Evolutionary conservation across 768 basidiomycete genomes (phyloP).

Genomic region (Mrakia frigida): DNA sequence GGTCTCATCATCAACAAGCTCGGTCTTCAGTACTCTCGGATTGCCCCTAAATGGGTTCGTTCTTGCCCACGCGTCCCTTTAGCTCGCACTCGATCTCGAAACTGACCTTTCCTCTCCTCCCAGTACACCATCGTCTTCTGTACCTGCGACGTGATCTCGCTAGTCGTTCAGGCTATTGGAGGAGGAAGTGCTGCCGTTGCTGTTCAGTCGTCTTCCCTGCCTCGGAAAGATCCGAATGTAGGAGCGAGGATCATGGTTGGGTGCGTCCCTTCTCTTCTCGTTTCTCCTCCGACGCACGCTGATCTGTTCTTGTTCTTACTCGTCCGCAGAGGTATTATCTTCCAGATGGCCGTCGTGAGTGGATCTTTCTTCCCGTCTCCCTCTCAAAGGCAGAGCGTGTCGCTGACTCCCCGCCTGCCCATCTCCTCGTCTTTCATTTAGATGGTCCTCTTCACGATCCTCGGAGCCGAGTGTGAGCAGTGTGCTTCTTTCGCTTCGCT

Average conservation of each 20-base stretch:
- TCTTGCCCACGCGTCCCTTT: neutral
- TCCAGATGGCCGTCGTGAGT: constrained; percentile 21
- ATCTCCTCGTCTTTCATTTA: no score
- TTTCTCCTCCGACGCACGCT: neutral
- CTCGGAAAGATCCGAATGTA: constrained; percentile 6
- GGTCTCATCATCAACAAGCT: constrained; percentile 50
- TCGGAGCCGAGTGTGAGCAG: constrained; percentile 22
- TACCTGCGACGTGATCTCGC: constrained; percentile 53
- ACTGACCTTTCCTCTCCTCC: constrained; percentile 40
- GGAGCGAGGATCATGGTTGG: constrained; percentile 22
- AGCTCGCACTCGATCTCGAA: constrained; percentile 39
- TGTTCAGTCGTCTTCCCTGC: constrained; percentile 19
- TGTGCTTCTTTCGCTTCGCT: neutral
- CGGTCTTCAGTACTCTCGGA: constrained; percentile 51
- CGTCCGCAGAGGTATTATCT: constrained; percentile 7
- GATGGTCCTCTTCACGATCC: constrained; percentile 14
- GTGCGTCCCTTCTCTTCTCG: neutral
- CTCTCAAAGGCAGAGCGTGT: no score
- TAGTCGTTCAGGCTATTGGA: constrained; percentile 62
- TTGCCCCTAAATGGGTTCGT: constrained; percentile 44
- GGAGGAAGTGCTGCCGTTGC: constrained; percentile 55
- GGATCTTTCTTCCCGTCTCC: no score
- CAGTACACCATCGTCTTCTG: constrained; percentile 42
- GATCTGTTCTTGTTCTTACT: no score
- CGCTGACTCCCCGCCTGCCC: no score